Conservation (phyloP, 257 asterid genomes). For the Voacanga thouarsii region DNA sequence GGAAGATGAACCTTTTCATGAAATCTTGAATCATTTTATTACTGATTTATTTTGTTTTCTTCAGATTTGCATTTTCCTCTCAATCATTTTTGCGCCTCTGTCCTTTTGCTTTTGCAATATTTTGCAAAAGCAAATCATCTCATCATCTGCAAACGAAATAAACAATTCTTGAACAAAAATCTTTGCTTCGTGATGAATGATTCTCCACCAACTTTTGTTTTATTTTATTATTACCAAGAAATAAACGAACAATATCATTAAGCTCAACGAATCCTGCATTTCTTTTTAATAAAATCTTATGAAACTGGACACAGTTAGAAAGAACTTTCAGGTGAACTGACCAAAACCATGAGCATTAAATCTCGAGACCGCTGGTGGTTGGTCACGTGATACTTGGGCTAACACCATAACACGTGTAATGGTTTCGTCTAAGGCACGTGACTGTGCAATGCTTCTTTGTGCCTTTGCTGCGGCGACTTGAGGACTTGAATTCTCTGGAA, state of each 20-base stretch:
- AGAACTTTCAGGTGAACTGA: conserved; percentile 5
- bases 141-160: neutral
- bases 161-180: neutral
- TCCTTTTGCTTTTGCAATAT: neutral
- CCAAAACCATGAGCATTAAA: conserved; percentile 11
- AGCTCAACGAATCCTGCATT: conserved; percentile 1
- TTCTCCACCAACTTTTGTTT: neutral
- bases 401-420: conserved; percentile 42
- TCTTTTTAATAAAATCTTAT: neutral
- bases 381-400: conserved; percentile 39
- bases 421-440: neutral
- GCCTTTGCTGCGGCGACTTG: conserved; percentile 8
- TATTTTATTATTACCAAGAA: neutral
- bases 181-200: neutral
- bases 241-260: neutral
- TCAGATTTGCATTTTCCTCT: neutral
- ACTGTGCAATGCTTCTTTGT: neutral
- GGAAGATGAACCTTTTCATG: conserved; percentile 7
- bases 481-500: neutral
- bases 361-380: conserved; percentile 2
- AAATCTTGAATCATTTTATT: neutral
- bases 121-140: neutral
- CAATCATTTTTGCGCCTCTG: neutral
- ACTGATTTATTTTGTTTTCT: neutral
- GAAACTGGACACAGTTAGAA: neutral